Percentiles rank a stretch among this genome's conserved stretches.
phyloP scores from a whole-genome alignment of 257 asterid genomes.

The Gentiana straminea region DNA sequence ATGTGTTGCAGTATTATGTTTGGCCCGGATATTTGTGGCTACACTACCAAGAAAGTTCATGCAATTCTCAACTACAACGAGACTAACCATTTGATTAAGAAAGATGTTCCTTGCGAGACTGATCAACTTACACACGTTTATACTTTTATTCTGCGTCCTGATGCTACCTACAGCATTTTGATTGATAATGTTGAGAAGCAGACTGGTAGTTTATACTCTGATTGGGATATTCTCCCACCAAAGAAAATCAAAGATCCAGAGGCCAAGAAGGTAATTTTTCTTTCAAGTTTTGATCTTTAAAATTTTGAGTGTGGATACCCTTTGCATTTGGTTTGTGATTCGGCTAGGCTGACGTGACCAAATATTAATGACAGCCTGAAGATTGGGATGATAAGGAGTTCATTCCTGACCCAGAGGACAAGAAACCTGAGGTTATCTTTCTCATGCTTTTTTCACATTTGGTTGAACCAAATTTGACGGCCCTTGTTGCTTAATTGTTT shows the following conservation, averaged over 20 bases:
- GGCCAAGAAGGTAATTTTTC: slow-evolving; percentile 68
- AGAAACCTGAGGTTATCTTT: slow-evolving; percentile 77
- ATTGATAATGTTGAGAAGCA: slow-evolving; percentile 92
- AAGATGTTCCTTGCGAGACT: slow-evolving; percentile 95
- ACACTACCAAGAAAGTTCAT: slow-evolving; percentile 73
- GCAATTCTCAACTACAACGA: slow-evolving; percentile 68
- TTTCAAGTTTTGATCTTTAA: not conserved
- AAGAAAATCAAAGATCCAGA: slow-evolving; percentile 85
- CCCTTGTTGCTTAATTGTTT: not conserved
- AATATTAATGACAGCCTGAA: slow-evolving; percentile 66
- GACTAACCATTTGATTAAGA: slow-evolving; percentile 72
- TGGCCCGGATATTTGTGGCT: slow-evolving; percentile 97
- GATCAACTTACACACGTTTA: slow-evolving; percentile 93
- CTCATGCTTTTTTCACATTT: not conserved
- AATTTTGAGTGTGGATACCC: not conserved
- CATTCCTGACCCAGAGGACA: slow-evolving; percentile 91
- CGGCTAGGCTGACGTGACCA: slow-evolving; percentile 1
- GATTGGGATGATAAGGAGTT: slow-evolving; percentile 97
- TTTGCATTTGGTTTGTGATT: not conserved
- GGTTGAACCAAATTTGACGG: not conserved
- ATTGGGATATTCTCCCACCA: slow-evolving; percentile 91
- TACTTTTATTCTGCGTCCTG: slow-evolving; percentile 86
- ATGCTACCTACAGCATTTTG: slow-evolving; percentile 90
- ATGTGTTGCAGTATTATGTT: slow-evolving; percentile 75
- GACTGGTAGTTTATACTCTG: slow-evolving; percentile 79